A percentile compares a stretch with the other conserved stretches of the same genome.
phyloP scores from a whole-genome alignment of 1,284 basidiomycete genomes.

The Ustilago shanxiensis region DNA sequence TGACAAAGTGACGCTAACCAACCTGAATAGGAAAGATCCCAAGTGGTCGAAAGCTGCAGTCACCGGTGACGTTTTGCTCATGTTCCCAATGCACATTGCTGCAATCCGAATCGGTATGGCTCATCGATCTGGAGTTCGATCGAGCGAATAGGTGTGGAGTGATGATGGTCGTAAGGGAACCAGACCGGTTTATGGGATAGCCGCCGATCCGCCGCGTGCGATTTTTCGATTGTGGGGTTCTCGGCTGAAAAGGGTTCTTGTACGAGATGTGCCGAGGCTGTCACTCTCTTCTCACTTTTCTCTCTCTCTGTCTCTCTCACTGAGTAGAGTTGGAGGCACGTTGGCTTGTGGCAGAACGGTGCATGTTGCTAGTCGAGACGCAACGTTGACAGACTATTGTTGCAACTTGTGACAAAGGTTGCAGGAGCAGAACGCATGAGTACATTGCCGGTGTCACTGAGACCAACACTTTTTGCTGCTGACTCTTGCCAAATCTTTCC shows the following conservation, averaged over 20 bases:
- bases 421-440: not conserved
- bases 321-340: too few species aligned
- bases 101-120: too few species aligned
- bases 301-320: too few species aligned
- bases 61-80: not conserved
- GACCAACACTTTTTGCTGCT: not conserved
- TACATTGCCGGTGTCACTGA: constrained; percentile 3
- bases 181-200: not conserved
- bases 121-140: not conserved
- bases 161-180: not conserved
- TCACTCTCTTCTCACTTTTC: too few species aligned
- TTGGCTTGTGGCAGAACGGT: too few species aligned
- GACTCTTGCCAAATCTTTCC: too few species aligned
- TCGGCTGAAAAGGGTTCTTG: too few species aligned
- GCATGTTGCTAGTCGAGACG: too few species aligned
- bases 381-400: too few species aligned
- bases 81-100: too few species aligned
- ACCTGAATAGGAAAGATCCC: too few species aligned
- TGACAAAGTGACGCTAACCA: not conserved
- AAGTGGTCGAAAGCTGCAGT: not conserved
- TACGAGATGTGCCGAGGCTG: not conserved
- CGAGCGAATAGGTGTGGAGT: not conserved
- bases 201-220: not conserved
- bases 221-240: too few species aligned
- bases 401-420: not conserved